A percentile compares a stretch with the other conserved stretches of the same genome.
Conservation (phyloP, 1,284 basidiomycete genomes). For the Malassezia japonica region DNA sequence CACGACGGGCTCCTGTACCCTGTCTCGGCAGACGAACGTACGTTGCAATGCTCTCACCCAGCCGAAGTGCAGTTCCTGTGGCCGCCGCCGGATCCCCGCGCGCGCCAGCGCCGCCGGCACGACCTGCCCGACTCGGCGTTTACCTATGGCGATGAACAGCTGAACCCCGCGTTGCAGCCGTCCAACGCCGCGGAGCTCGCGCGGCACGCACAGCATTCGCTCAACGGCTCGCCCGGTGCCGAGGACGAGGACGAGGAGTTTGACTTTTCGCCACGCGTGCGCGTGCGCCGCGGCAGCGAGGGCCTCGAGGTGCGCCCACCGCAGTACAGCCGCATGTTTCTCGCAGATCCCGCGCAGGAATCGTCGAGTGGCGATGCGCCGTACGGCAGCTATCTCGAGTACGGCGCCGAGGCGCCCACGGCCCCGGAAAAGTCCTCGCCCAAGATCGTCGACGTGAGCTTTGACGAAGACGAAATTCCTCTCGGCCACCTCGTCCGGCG, state of each 20-base stretch:
- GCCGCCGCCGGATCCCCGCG: slow-evolving; percentile 19
- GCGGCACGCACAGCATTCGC: background rate
- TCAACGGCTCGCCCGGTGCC: background rate
- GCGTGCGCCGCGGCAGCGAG: slow-evolving; percentile 23
- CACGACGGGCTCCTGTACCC: slow-evolving; percentile 71
- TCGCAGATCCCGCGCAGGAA: background rate
- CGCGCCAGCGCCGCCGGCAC: background rate
- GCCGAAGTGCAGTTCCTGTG: slow-evolving; percentile 57
- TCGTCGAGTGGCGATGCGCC: background rate
- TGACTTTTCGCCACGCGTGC: slow-evolving; percentile 1
- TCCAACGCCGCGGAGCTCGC: background rate
- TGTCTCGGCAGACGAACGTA: slow-evolving; percentile 59
- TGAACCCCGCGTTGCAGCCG: slow-evolving; percentile 4
- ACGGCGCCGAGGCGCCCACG: background rate
- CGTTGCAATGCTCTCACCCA: too few species aligned
- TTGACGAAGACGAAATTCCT: background rate
- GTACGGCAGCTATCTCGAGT: background rate
- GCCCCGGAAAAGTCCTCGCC: background rate
- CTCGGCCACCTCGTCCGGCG: background rate
- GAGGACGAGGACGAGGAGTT: slow-evolving; percentile 1
- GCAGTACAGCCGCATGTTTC: slow-evolving; percentile 13
- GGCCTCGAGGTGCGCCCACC: slow-evolving; percentile 22
- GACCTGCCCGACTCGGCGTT: background rate
- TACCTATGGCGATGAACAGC: slow-evolving; percentile 12
- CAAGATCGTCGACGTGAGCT: background rate